phyloP scores from a whole-genome alignment of 2,329 filamentous ascomycete species.

The Cladobotryum protrusum region DNA sequence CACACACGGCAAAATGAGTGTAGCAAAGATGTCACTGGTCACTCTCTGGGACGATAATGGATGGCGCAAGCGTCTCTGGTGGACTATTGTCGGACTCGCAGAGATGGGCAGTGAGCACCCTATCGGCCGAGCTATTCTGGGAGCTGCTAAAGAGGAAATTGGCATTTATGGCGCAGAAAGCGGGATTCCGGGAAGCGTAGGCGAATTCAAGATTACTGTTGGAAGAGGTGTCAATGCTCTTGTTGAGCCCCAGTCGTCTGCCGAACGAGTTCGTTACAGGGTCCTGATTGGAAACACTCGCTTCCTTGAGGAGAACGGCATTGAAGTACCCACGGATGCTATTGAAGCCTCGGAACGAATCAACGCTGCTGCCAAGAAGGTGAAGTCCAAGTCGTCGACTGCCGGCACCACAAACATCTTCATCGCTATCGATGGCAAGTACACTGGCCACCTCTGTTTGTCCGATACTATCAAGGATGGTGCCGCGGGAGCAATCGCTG shows the following conservation, averaged over 20 bases:
- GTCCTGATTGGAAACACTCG: conserved; percentile 79
- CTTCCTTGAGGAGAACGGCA: conserved; percentile 65
- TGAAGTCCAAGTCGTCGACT: conserved; percentile 25
- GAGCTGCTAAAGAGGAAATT: conserved; percentile 68
- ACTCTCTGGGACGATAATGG: conserved; percentile 63
- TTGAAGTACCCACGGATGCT: conserved; percentile 59
- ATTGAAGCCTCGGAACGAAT: conserved; percentile 57
- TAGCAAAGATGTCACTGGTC: conserved; percentile 64
- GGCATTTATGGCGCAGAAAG: conserved; percentile 60
- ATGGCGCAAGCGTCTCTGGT: conserved; percentile 74
- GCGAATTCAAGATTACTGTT: conserved; percentile 76
- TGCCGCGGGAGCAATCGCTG: conserved; percentile 71
- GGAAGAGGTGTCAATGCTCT: conserved; percentile 78
- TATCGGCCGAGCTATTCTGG: conserved; percentile 80
- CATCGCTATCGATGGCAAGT: conserved; percentile 75
- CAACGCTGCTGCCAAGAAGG: conserved; percentile 38
- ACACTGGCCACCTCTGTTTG: conserved; percentile 76
- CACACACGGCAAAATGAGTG: conserved; percentile 92
- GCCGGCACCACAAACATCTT: conserved; percentile 82
- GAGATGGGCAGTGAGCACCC: conserved; percentile 96
- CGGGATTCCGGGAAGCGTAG: conserved; percentile 73
- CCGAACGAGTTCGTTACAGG: conserved; percentile 65
- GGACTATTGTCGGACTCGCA: conserved; percentile 90
- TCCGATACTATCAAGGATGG: conserved; percentile 88
- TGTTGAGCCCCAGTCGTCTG: conserved; percentile 67